phyloP scores from a whole-genome alignment of 2,329 filamentous ascomycete genomes.

The Hypocrella siamensis region DNA sequence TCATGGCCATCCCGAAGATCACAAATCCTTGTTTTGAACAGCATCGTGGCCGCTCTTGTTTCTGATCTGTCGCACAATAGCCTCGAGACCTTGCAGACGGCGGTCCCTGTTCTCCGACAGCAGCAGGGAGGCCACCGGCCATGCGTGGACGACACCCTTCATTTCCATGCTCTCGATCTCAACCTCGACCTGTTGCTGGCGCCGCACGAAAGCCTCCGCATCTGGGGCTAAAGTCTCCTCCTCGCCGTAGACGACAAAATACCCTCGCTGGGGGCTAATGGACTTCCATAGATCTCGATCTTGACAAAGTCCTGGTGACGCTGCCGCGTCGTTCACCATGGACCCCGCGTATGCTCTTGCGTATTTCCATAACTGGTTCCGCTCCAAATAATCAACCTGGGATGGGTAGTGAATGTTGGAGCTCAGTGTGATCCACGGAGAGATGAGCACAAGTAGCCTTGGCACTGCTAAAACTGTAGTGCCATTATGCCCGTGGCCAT shows the following conservation, averaged over 20 bases:
- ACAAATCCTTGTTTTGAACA: slow-evolving; percentile 6
- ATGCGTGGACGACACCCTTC: slow-evolving; percentile 58
- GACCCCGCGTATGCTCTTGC: slow-evolving; percentile 48
- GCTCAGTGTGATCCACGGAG: slow-evolving; percentile 64
- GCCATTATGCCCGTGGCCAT: not conserved
- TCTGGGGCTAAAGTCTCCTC: slow-evolving; percentile 68
- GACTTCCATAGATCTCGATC: slow-evolving; percentile 50
- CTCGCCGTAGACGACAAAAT: slow-evolving; percentile 55
- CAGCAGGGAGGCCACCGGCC: slow-evolving; percentile 59
- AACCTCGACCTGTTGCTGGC: slow-evolving; percentile 36
- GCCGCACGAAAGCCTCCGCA: slow-evolving; percentile 41
- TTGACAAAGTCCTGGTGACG: slow-evolving; percentile 55
- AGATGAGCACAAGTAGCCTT: slow-evolving; percentile 54
- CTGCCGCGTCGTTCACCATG: slow-evolving; percentile 17
- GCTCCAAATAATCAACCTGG: slow-evolving; percentile 59
- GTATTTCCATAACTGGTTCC: slow-evolving; percentile 49
- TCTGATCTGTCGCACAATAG: slow-evolving; percentile 23
- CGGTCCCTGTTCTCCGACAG: slow-evolving; percentile 30
- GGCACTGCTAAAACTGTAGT: slow-evolving; percentile 14
- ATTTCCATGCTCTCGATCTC: slow-evolving; percentile 44
- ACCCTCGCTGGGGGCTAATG: slow-evolving; percentile 50
- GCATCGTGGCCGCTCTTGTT: slow-evolving; percentile 10
- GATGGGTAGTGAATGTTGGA: slow-evolving; percentile 54
- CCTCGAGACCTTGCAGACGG: slow-evolving; percentile 35
- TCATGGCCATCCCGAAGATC: slow-evolving; percentile 1